Evolutionary conservation across 2,329 filamentous ascomycete genomes (phyloP), one percentile per base, ranked within the genome.

Genomic region (Colletotrichum orchidophilum): DNA sequence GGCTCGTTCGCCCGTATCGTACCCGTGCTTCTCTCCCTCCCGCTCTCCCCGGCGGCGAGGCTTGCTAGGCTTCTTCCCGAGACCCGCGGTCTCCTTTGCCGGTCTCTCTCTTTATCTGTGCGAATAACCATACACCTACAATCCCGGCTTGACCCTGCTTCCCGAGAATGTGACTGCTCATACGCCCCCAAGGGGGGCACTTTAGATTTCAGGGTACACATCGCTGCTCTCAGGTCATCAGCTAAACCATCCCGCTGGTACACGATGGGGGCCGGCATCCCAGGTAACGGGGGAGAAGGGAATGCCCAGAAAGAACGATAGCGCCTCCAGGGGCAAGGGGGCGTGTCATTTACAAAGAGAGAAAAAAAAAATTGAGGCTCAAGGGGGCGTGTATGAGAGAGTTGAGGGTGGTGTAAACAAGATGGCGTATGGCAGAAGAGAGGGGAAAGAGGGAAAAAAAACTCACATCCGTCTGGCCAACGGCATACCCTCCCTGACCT

Each of bases 401-500:
- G 15, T 8, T 15, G 39, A 18, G n/a, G 49, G 54, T 33, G 29
- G 33, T 21, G 55, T 42, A 15, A 42, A 15, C 18, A 42, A 42
- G 21, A 42, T 33, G 31, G 33, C 46, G 49, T 24, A 46, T 24
- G 42, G 33, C 31, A 29, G 50, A 55, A 33, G 46, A 31, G 64
- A 26, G 58, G 46, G 39, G 46, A 54, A 24, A 31, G 46, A 39
- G 18, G 24, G 26, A 35, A 33, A 33, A 26, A 24, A 18, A 13
- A 86, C 87, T 85, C 72, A 88, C 87, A 79, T 85, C 74, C 88
- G 81, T 74, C 87, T 79, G 55, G 82, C 80, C 62, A 90, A 77
- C 55, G 87, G 87, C 85, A 90, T 87, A 78, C 83, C 82, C 66
- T 78, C 80, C 76, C 88, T 81, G 5, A 90, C 82, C 71, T 80